Evolutionary conservation across 139 green algal genomes (phyloP).

Genomic region (Asterochloris erici): DNA sequence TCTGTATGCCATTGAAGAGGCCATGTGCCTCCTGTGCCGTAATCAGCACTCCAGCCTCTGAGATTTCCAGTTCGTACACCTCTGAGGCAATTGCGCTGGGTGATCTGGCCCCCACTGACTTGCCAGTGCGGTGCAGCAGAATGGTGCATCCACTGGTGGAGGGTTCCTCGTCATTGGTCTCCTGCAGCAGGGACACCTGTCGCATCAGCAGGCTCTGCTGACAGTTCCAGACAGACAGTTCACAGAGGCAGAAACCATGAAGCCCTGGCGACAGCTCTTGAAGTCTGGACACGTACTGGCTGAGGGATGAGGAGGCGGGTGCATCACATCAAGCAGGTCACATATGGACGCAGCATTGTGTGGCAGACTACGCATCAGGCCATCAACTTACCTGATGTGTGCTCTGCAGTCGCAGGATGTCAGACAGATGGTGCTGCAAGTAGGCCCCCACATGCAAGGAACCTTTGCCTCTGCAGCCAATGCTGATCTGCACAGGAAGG

Average conservation of each 20-base stretch:
- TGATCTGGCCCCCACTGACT: not conserved
- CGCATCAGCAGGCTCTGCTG: not conserved
- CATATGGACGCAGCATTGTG: no score
- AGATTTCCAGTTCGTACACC: slow-evolving; percentile 44
- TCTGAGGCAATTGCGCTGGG: slow-evolving; percentile 24
- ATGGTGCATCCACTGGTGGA: not conserved
- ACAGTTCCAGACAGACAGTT: not conserved
- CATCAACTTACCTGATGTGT: no score
- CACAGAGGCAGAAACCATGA: not conserved
- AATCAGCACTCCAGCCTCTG: slow-evolving; percentile 24
- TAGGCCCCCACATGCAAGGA: no score
- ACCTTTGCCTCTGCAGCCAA: no score
- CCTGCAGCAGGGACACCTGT: not conserved
- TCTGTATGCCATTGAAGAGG: slow-evolving; percentile 59
- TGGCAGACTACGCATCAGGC: no score
- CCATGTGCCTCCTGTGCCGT: slow-evolving; percentile 25
- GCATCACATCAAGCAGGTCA: no score
- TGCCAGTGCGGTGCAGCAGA: not conserved
- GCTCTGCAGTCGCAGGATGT: no score
- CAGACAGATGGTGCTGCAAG: no score
- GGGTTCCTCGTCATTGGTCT: not conserved
- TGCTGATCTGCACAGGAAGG: no score
- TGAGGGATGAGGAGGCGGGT: no score
- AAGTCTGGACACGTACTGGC: no score
- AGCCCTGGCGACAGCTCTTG: no score